Base-by-base conservation (phyloP, 2,329 filamentous ascomycete genomes). In the Pseudopithomyces chartarum region DNA sequence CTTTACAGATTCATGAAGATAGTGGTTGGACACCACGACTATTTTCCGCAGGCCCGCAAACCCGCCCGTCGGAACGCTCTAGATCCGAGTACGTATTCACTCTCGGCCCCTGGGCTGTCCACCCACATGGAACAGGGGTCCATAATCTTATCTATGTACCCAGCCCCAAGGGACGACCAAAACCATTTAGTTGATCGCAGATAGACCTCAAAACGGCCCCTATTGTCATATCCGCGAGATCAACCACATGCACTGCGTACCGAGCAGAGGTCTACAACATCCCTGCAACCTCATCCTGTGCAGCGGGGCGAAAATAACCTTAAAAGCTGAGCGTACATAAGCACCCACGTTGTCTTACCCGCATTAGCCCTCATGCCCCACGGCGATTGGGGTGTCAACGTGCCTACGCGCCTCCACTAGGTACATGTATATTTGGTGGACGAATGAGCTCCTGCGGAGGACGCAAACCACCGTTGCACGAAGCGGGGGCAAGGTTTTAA, bases 291-390 rank as follows among this genome's bases (percentile, higher is more conserved):
- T n/a, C n/a, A 15, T 13, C 19, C 39, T 50, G 47, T 34, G 33
- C 20, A 38, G 20, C 29, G 47, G 34, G 48, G 38, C 36, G 38
- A 51, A 42, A 43, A 51, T 51, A 51, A 51, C 48, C 38, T 51
- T 51, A 51, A 51, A 51, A 42, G 36, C 26, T 51, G 42, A 51
- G 42, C 19, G 23, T n/a, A n/a, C n/a, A n/a, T 15, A 12, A 51
- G 23, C 48, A 42, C 22, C 26, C 48, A 26, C 15, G 3, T 20
- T 26, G 22, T 43, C 38, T 42, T 17, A 51, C 36, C 13, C 7
- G 22, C 13, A 7, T 29, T 6, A 19, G 10, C n/a, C 20, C 34
- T 32, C 19, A 20, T 13, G 12, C 17, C 13, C 29, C 19, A 17
- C 6, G 38, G n/a, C 5, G 8, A 40, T 40, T 23, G 2, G 26